These are phyloP conservation scores for Mycena sp. DNA, from an alignment of 1,284 basidiomycete genomes.

Conservation along the genomic window DNA sequence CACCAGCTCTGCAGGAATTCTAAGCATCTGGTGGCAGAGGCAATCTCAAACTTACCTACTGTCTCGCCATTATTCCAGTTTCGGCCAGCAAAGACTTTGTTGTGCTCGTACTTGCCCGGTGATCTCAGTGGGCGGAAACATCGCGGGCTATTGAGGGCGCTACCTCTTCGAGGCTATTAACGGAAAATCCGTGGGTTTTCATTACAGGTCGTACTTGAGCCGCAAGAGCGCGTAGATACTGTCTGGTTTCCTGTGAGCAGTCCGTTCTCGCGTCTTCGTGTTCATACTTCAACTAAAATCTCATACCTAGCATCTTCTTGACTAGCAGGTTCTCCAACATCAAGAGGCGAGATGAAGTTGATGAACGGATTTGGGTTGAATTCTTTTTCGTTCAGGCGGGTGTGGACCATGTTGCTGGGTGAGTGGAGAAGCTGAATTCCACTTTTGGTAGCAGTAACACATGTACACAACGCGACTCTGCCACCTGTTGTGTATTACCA, in stretches of 20 bases:
- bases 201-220: constrained; percentile 85
- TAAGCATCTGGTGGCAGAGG: not conserved
- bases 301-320: constrained; percentile 52
- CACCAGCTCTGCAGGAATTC: constrained; percentile 66
- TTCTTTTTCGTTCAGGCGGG: constrained; percentile 74
- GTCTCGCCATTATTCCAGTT: constrained; percentile 86
- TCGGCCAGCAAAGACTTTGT: constrained; percentile 78
- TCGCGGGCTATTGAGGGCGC: not conserved
- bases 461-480: too few species aligned
- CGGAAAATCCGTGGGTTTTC: constrained; percentile 76
- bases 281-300: not conserved
- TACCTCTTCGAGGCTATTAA: constrained; percentile 86
- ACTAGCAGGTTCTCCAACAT: constrained; percentile 47
- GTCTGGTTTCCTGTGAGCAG: constrained; percentile 50
- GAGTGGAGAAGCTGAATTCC: too few species aligned
- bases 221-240: constrained; percentile 77
- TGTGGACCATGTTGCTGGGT: constrained; percentile 66
- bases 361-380: constrained; percentile 77
- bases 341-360: constrained; percentile 78
- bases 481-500: too few species aligned
- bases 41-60: constrained; percentile 59
- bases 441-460: too few species aligned
- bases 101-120: constrained; percentile 71
- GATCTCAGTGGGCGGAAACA: not conserved
- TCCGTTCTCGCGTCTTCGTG: not conserved